Evolutionary conservation across 345 rosid genomes (phyloP), one percentile per base, ranked within the genome.

Genomic region (Microcos paniculata): DNA sequence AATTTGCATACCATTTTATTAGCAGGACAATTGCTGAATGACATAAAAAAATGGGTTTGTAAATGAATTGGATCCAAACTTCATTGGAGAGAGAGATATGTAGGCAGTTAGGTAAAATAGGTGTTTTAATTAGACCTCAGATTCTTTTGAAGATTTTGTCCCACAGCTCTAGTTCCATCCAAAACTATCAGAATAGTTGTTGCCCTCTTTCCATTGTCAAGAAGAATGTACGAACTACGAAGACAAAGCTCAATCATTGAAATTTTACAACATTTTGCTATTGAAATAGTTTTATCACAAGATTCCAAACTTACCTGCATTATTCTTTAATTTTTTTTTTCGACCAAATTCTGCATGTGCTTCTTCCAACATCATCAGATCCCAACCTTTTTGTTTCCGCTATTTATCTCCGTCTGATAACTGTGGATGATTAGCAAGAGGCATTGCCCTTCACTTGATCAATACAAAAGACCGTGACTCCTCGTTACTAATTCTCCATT

Each of bases 111-210:
- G 77, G 65, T 49, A 52, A 65, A 23, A 61, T 19, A 74, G 56
- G 63, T 4, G 40, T 35, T 28, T 55, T 11, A n/a, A n/a, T 13
- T 78, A 71, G 81, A 72, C 51, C 5, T 70, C 10, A 51, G 77
- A 75, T 75, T 81, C 79, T 64, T 66, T 64, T 12, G 31, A 78
- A 78, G 81, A 81, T 74, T 70, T 74, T 62, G 72, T 51, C 64
- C 21, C n/a, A 38, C 8, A 10, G 30, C 45, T n/a, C 64, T 3
- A 55, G 64, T 5, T 78, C 56, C 67, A 33, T 65, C 73, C 46
- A 33, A 64, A 48, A 33, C 62, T 57, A 24, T n/a, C 57, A 52
- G 13, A 63, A 48, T 16, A 77, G 76, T 59, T 28, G 38, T 1
- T 53, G 40, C 56, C 57, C 57, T 3, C 38, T 70, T 62, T 45